Conservation (phyloP, 2,329 filamentous ascomycete genomes). For the Colletotrichum karsti region DNA sequence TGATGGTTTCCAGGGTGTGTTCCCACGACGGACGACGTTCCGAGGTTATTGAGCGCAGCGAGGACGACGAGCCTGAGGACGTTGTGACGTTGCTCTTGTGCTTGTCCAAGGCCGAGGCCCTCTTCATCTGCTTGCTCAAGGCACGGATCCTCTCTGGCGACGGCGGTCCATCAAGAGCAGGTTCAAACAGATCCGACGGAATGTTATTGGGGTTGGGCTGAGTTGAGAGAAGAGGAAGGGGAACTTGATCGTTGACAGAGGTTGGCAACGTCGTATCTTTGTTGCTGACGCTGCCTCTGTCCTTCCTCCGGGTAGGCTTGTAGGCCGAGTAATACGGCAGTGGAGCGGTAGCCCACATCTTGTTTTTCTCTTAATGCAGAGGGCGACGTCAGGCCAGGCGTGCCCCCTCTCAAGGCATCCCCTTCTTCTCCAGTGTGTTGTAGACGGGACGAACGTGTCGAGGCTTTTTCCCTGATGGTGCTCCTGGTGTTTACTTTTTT, state of each 20-base stretch:
- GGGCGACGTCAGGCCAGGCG: slow-evolving; percentile 29
- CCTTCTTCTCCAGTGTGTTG: slow-evolving; percentile 22
- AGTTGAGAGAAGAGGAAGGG: slow-evolving; percentile 16
- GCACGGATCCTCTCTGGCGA: slow-evolving; percentile 68
- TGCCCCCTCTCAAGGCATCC: slow-evolving; percentile 27
- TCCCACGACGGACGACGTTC: slow-evolving; percentile 59
- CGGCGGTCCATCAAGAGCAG: slow-evolving; percentile 67
- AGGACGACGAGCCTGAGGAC: slow-evolving; percentile 65
- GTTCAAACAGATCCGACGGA: slow-evolving; percentile 59
- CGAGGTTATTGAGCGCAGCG: slow-evolving; percentile 52
- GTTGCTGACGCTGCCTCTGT: slow-evolving; percentile 13
- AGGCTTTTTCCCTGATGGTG: slow-evolving; percentile 8
- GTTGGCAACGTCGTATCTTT: slow-evolving; percentile 27
- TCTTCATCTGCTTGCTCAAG: slow-evolving; percentile 67
- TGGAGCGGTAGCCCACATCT: slow-evolving; percentile 32
- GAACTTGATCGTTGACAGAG: neutral
- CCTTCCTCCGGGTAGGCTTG: slow-evolving; percentile 19
- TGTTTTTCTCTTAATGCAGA: slow-evolving; percentile 29
- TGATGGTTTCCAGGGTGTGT: slow-evolving; percentile 54
- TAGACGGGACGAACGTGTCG: slow-evolving; percentile 2
- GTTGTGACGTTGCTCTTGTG: slow-evolving; percentile 56
- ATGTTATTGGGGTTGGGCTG: slow-evolving; percentile 31
- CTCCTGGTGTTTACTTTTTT: slow-evolving; percentile 1
- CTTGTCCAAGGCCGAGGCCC: slow-evolving; percentile 57
- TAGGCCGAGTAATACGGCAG: slow-evolving; percentile 33